These are phyloP conservation scores for Quillaja saponaria DNA, from an alignment of 306 rosid species.

Conservation along the genomic window DNA sequence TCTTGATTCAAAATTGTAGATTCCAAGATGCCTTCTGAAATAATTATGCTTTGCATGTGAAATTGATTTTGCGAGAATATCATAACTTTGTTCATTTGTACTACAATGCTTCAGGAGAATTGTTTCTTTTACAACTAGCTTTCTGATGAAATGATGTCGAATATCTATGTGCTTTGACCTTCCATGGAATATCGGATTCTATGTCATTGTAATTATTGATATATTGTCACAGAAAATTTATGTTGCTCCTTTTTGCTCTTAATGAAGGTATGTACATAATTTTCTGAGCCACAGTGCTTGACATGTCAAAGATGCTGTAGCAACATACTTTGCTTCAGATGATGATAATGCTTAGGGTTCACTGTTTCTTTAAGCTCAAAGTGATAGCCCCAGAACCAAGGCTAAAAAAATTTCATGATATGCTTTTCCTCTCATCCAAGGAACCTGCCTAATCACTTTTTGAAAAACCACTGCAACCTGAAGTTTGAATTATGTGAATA, in stretches of 20 bases:
- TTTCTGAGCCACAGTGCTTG: background rate
- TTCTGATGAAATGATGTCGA: no score
- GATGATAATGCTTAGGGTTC: background rate
- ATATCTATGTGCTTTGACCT: no score
- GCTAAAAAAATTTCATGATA: slow-evolving; percentile 1
- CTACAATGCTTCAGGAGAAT: no score
- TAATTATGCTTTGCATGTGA: background rate
- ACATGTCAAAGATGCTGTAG: slow-evolving; percentile 1
- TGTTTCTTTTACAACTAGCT: no score
- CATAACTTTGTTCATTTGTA: background rate
- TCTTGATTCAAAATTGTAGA: background rate
- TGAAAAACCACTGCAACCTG: background rate
- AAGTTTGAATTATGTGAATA: background rate
- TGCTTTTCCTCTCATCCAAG: slow-evolving; percentile 8
- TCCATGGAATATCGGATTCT: no score
- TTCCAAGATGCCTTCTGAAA: background rate
- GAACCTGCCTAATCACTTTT: slow-evolving; percentile 8
- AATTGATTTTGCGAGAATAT: background rate
- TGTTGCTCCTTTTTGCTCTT: background rate
- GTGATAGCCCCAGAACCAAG: slow-evolving; percentile 5
- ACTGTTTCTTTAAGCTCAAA: slow-evolving; percentile 11
- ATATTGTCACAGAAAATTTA: background rate
- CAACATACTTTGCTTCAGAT: background rate
- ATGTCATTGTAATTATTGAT: background rate
- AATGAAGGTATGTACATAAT: background rate